phyloP scores from a whole-genome alignment of 1,284 basidiomycete genomes.

The Malassezia arunalokei region DNA sequence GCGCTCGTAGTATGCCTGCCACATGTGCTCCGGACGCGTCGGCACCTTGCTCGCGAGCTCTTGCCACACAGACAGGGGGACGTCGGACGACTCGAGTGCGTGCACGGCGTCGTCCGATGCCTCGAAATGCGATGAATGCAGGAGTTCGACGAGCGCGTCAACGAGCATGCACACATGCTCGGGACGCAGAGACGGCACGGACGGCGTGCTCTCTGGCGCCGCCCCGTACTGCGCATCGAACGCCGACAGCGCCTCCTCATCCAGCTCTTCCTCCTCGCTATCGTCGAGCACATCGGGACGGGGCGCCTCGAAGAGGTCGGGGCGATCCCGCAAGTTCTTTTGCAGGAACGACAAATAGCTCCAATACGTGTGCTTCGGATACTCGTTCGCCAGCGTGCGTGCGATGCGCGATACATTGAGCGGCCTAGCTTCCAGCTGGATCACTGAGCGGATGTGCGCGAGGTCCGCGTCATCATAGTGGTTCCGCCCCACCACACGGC shows the following conservation, averaged over 20 bases:
- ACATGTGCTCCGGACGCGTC: neutral
- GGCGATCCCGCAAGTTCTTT: constrained; percentile 15
- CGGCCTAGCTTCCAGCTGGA: constrained; percentile 14
- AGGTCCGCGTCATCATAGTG: constrained; percentile 1
- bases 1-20: constrained; percentile 3
- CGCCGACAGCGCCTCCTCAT: constrained; percentile 3
- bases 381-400: constrained; percentile 13
- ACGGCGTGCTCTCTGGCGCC: neutral
- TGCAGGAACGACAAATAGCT: constrained; percentile 27
- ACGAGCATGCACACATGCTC: neutral
- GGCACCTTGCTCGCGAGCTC: neutral
- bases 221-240: constrained; percentile 2
- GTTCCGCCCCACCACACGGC: neutral
- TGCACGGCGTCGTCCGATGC: neutral
- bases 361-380: constrained; percentile 19
- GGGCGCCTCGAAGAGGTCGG: neutral
- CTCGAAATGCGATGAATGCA: neutral
- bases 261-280: constrained; percentile 14
- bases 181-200: neutral
- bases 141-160: neutral
- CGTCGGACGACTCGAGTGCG: neutral
- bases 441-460: constrained; percentile 18
- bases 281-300: neutral
- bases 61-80: neutral
- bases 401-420: constrained; percentile 27